Evolutionary conservation across 495 filamentous ascomycete genomes (phyloP).

Genomic region (Daldinia caldariorum): DNA sequence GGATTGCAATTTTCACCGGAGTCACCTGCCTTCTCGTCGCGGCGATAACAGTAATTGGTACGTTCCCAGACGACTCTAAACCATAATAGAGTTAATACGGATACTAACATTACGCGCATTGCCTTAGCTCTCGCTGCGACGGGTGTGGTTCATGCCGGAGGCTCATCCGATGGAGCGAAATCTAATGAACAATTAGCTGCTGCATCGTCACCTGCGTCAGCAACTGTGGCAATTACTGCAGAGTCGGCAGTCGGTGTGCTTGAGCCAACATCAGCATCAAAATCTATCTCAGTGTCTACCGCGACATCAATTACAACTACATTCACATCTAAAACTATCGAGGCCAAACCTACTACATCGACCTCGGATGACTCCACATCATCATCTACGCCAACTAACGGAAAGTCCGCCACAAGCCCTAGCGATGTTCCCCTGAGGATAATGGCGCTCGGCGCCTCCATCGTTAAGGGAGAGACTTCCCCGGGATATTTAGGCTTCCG

Average conservation of each 20-base stretch:
- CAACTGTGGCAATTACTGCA: neutral
- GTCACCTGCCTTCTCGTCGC: slow-evolving; percentile 12
- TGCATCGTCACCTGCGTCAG: slow-evolving; percentile 12
- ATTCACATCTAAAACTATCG: neutral
- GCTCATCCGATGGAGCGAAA: slow-evolving; percentile 19
- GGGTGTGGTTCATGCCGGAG: slow-evolving; percentile 21
- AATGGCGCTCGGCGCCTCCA: slow-evolving; percentile 66
- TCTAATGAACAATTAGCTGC: slow-evolving; percentile 11
- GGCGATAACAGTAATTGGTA: slow-evolving; percentile 30
- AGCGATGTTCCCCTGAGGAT: slow-evolving; percentile 51
- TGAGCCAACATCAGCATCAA: slow-evolving; percentile 2
- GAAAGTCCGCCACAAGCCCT: slow-evolving; percentile 11
- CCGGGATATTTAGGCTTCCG: slow-evolving; percentile 65
- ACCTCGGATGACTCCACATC: neutral
- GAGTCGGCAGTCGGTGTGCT: slow-evolving; percentile 10
- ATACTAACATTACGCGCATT: slow-evolving; percentile 12
- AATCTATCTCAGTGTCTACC: neutral
- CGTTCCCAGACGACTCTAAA: neutral
- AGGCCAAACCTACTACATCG: neutral
- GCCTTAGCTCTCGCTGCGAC: slow-evolving; percentile 24
- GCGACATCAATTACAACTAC: neutral
- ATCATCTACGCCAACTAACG: slow-evolving; percentile 8
- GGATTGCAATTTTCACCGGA: slow-evolving; percentile 18
- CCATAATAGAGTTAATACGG: neutral
- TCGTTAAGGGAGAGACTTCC: slow-evolving; percentile 61